Conservation (phyloP, 1,284 basidiomycete genomes). For the Rhodotorula sp. region DNA sequence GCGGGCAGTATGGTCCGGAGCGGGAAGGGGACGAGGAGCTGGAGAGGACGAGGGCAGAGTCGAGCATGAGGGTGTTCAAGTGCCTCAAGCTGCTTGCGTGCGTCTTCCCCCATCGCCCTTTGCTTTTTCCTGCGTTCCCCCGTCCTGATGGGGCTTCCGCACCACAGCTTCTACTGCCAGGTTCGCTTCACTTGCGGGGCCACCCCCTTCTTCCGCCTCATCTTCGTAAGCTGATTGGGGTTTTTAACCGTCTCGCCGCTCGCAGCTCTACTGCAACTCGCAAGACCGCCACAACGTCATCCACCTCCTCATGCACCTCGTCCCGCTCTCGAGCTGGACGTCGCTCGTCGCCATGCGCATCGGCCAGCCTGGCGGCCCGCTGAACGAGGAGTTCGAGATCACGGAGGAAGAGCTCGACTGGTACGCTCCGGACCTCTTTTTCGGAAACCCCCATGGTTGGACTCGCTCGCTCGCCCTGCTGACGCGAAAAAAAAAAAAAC, state of each 20-base stretch:
- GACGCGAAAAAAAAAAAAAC: too few species aligned
- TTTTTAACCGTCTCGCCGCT: too few species aligned
- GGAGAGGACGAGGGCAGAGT: constrained; percentile 13
- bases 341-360: constrained; percentile 13
- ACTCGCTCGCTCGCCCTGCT: too few species aligned
- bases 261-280: constrained; percentile 28
- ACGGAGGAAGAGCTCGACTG: constrained; percentile 31
- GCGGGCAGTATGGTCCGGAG: neutral
- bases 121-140: too few species aligned
- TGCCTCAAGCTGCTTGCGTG: constrained; percentile 33
- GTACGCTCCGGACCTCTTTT: constrained; percentile 12
- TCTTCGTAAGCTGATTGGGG: neutral
- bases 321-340: constrained; percentile 27
- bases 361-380: constrained; percentile 22
- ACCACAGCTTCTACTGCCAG: constrained; percentile 31
- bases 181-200: constrained; percentile 2
- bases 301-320: constrained; percentile 27
- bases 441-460: too few species aligned
- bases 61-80: constrained; percentile 29
- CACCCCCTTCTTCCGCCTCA: too few species aligned
- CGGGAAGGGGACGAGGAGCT: constrained; percentile 19
- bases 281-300: constrained; percentile 36
- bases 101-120: neutral
- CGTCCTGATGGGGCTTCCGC: neutral
- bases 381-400: constrained; percentile 27